phyloP scores from a whole-genome alignment of 2,329 filamentous ascomycete genomes.

The Colletotrichum lentis region DNA sequence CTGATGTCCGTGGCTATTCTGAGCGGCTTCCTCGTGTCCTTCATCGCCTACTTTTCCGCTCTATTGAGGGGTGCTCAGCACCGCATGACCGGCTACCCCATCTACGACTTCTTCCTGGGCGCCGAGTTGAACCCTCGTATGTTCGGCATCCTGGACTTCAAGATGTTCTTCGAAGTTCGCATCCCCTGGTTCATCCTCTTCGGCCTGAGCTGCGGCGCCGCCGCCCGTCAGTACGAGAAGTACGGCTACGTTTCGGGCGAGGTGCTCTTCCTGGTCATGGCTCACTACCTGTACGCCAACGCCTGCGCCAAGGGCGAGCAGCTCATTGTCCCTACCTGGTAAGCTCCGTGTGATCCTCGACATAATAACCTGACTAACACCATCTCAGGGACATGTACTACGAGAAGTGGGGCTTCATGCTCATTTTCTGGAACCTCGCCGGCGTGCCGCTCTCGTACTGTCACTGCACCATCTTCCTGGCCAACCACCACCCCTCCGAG shows the following conservation, averaged over 20 bases:
- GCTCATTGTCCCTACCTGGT: constrained; percentile 84
- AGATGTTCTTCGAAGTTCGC: constrained; percentile 96
- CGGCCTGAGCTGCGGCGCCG: constrained; percentile 77
- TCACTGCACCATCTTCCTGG: constrained; percentile 90
- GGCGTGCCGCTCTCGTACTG: constrained; percentile 92
- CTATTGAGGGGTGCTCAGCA: constrained; percentile 82
- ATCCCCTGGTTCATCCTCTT: constrained; percentile 93
- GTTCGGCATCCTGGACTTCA: constrained; percentile 82
- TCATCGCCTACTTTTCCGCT: constrained; percentile 88
- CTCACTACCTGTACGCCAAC: constrained; percentile 91
- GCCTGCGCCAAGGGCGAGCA: constrained; percentile 93
- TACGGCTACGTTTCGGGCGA: constrained; percentile 90
- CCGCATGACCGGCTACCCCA: constrained; percentile 85
- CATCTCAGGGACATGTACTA: constrained; percentile 86
- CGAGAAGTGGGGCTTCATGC: constrained; percentile 97
- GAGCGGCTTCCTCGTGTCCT: constrained; percentile 83
- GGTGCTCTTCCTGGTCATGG: constrained; percentile 83
- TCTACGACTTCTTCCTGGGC: constrained; percentile 96
- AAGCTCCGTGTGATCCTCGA: constrained; percentile 36
- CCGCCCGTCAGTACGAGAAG: constrained; percentile 81
- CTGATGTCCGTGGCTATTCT: constrained; percentile 92
- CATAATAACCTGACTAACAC: not conserved
- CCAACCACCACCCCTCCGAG: constrained; percentile 79
- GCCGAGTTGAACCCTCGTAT: constrained; percentile 89
- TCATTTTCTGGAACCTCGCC: constrained; percentile 96